A percentile compares a stretch with the other conserved stretches of the same genome.
Conservation (phyloP, 257 asterid genomes). For the Verbena officinalis region DNA sequence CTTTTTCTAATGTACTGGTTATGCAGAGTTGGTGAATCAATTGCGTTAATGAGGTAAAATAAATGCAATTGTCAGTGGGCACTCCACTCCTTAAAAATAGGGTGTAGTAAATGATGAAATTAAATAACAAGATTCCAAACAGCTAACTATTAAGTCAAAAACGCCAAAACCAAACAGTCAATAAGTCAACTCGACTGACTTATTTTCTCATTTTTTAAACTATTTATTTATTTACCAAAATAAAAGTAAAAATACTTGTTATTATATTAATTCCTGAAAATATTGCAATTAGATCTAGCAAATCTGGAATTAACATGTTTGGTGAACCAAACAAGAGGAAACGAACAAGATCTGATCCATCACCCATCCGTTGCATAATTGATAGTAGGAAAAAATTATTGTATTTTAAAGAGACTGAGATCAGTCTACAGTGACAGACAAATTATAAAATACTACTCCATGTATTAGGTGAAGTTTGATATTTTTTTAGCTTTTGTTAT, state of each 20-base stretch:
- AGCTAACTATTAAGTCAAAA: slow-evolving; percentile 26
- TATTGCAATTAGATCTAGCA: slow-evolving; percentile 20
- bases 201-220: slow-evolving; percentile 3
- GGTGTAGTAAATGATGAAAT: slow-evolving; percentile 25
- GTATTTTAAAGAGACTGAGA: slow-evolving; percentile 24
- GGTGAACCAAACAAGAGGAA: slow-evolving; percentile 28
- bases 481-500: no score
- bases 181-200: slow-evolving; percentile 42
- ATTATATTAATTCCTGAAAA: not conserved
- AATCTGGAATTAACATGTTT: not conserved
- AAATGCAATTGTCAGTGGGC: slow-evolving; percentile 22
- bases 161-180: slow-evolving; percentile 33
- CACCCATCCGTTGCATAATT: no score
- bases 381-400: slow-evolving; percentile 24
- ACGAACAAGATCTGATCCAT: slow-evolving; percentile 43
- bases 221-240: no score
- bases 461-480: no score
- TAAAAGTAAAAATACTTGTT: no score
- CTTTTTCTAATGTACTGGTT: no score
- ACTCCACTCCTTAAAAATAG: not conserved
- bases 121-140: slow-evolving; percentile 41
- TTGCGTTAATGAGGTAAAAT: slow-evolving; percentile 4
- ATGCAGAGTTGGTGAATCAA: no score
- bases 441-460: not conserved
- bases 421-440: not conserved